Evolutionary conservation across 257 asterid species (phyloP).

Genomic region (Galeopsis tetrahit): DNA sequence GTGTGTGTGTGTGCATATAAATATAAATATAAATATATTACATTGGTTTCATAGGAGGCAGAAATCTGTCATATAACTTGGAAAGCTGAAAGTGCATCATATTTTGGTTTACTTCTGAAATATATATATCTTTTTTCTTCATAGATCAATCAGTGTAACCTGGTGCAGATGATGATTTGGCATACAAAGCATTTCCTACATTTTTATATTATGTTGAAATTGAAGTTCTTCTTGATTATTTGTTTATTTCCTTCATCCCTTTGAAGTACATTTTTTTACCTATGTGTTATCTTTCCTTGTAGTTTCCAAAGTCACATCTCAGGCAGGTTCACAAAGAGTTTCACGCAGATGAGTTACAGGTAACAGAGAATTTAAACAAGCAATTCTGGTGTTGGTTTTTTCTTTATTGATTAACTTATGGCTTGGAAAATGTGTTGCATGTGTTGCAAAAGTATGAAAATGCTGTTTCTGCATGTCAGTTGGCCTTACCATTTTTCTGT

Average conservation of each 20-base stretch:
- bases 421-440: constrained; percentile 24
- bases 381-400: constrained; percentile 9
- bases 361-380: constrained; percentile 34
- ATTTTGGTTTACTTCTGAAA: constrained; percentile 12
- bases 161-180: constrained; percentile 10
- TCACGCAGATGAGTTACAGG: constrained; percentile 68
- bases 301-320: constrained; percentile 83
- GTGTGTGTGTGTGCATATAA: background rate
- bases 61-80: constrained; percentile 10
- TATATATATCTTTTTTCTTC: background rate
- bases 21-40: background rate
- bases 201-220: constrained; percentile 9
- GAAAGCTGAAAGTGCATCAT: background rate
- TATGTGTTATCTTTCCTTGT: constrained; percentile 31
- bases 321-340: constrained; percentile 78
- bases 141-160: background rate
- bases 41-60: constrained; percentile 27
- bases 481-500: background rate
- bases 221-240: background rate
- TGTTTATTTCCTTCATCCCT: constrained; percentile 14
- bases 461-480: background rate
- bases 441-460: background rate
- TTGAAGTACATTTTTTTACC: constrained; percentile 17
- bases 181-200: background rate
- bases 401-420: constrained; percentile 6